Evolutionary conservation across 2,329 filamentous ascomycete genomes (phyloP).

Genomic region (Calonectria montana): DNA sequence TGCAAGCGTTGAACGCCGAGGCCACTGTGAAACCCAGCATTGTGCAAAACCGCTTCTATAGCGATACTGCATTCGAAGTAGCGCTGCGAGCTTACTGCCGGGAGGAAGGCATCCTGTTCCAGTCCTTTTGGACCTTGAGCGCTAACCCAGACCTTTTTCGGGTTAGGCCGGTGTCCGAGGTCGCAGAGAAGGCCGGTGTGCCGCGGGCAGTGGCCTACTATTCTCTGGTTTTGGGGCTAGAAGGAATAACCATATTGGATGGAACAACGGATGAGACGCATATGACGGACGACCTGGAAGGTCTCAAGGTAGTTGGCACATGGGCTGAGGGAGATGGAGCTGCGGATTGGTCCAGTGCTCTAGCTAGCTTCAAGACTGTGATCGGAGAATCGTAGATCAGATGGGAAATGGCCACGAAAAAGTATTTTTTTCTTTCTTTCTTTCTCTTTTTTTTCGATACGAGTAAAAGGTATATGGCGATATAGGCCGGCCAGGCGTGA

Average conservation of each 20-base stretch:
- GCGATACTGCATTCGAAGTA: constrained; percentile 68
- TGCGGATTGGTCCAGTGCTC: constrained; percentile 60
- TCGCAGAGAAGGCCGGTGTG: constrained; percentile 58
- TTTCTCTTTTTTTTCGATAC: not conserved
- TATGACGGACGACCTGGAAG: constrained; percentile 63
- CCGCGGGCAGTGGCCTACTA: constrained; percentile 57
- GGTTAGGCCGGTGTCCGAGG: constrained; percentile 57
- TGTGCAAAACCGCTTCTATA: constrained; percentile 82
- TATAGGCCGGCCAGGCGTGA: too few relatives aligned
- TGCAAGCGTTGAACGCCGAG: constrained; percentile 63
- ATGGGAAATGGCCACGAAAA: not conserved
- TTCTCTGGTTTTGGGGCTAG: constrained; percentile 60
- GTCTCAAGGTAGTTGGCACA: constrained; percentile 51
- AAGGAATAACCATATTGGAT: constrained; percentile 55
- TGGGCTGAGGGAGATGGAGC: constrained; percentile 58
- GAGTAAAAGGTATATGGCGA: too few relatives aligned
- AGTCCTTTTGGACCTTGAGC: constrained; percentile 66
- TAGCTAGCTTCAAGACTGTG: constrained; percentile 59
- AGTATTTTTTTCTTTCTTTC: not conserved
- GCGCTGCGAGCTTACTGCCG: constrained; percentile 65
- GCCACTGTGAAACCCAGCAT: constrained; percentile 61
- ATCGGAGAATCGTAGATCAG: constrained; percentile 39
- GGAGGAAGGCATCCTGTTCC: constrained; percentile 56
- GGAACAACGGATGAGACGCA: constrained; percentile 58
- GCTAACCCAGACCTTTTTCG: constrained; percentile 56